phyloP scores from a whole-genome alignment of 2,329 filamentous ascomycete genomes.

The Fusarium xylarioides region DNA sequence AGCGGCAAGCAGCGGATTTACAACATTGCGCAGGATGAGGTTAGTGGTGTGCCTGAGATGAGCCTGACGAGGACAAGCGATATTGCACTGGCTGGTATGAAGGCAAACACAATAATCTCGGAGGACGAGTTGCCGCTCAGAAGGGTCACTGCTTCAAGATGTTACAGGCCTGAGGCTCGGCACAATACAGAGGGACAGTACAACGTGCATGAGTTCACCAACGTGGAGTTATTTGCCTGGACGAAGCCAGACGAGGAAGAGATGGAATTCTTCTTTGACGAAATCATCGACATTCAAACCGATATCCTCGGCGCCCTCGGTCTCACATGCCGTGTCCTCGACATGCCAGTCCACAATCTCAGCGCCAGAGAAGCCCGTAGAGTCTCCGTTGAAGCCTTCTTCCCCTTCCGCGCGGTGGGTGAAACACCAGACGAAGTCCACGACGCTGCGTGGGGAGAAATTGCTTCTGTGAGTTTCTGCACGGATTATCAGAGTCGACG shows the following conservation, averaged over 20 bases:
- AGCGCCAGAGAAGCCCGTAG: background rate
- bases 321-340: background rate
- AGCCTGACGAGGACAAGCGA: background rate
- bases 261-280: background rate
- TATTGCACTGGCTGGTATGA: background rate
- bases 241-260: background rate
- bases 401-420: accelerated
- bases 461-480: background rate
- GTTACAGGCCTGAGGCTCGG: background rate
- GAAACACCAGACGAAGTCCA: accelerated
- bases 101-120: background rate
- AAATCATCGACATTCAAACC: background rate
- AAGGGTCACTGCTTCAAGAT: background rate
- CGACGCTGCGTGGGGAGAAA: background rate
- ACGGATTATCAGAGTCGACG: background rate
- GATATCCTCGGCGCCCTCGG: background rate
- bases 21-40: background rate
- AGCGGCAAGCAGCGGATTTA: background rate
- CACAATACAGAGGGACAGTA: accelerated
- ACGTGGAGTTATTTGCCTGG: background rate
- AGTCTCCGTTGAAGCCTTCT: background rate
- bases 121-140: background rate
- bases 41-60: accelerated
- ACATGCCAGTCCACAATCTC: background rate
- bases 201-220: background rate